These are phyloP conservation scores for Xylariaceae sp. DNA, from an alignment of 2,329 filamentous ascomycete species.

Conservation along the genomic window DNA sequence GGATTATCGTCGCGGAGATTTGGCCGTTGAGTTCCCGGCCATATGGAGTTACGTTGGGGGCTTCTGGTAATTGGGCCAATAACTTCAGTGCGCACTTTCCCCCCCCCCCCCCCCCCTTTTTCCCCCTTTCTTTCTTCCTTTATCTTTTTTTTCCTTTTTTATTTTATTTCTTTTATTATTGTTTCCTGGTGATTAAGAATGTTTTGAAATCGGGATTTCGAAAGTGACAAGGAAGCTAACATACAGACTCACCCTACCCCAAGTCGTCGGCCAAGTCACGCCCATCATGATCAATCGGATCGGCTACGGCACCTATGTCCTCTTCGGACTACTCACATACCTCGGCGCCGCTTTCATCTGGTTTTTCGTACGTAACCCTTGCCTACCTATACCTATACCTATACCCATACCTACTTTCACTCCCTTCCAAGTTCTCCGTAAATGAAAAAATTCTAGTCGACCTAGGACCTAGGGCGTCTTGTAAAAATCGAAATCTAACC, in stretches of 20 bases:
- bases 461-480: too few relatives aligned
- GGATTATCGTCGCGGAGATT: conserved; percentile 70
- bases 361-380: conserved; percentile 45
- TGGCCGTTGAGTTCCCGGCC: conserved; percentile 66
- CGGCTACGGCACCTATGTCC: conserved; percentile 64
- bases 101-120: not conserved
- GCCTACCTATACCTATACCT: not conserved
- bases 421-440: not conserved
- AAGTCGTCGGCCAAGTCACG: conserved; percentile 61
- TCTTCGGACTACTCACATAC: conserved; percentile 62
- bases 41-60: conserved; percentile 65
- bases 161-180: not conserved
- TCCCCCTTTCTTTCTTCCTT: not conserved
- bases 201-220: too few relatives aligned
- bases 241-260: conserved; percentile 31
- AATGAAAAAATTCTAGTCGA: too few relatives aligned
- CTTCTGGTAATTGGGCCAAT: conserved; percentile 56
- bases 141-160: not conserved
- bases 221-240: not conserved
- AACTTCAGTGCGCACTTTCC: conserved; percentile 39
- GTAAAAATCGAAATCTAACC: too few relatives aligned
- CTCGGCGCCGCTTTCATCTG: conserved; percentile 57
- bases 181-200: too few relatives aligned
- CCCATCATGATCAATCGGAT: conserved; percentile 61
- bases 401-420: too few relatives aligned